These are phyloP conservation scores for Sarocladiaceae sp. DNA, from an alignment of 2,329 filamentous ascomycete species.

Conservation along the genomic window DNA sequence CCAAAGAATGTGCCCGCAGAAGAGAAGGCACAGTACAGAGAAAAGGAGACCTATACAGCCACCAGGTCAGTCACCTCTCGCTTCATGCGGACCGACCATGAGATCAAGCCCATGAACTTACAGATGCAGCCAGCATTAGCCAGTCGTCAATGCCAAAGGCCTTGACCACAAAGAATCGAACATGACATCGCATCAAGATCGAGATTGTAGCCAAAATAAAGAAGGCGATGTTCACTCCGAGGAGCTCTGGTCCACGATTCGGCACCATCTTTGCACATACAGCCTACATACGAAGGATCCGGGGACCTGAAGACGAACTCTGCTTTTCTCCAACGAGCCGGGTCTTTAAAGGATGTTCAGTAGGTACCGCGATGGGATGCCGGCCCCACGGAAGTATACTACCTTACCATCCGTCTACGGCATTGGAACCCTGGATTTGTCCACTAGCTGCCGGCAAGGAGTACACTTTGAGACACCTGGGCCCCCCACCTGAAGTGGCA, in stretches of 20 bases:
- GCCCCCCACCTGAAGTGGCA: background rate
- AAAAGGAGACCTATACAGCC: constrained; percentile 18
- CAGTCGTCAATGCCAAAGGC: constrained; percentile 32
- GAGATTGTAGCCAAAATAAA: constrained; percentile 19
- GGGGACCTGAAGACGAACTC: background rate
- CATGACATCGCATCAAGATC: constrained; percentile 26
- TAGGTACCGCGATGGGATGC: too few species aligned
- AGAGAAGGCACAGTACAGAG: constrained; percentile 22
- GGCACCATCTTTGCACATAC: background rate
- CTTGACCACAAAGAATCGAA: constrained; percentile 26
- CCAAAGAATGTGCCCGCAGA: constrained; percentile 28
- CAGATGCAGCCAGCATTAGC: constrained; percentile 28
- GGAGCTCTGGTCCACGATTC: constrained; percentile 27
- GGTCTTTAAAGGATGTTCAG: too few species aligned
- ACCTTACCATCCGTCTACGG: too few species aligned
- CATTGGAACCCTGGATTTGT: too few species aligned
- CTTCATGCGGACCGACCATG: too few species aligned
- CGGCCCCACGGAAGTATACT: too few species aligned
- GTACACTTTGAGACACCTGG: background rate
- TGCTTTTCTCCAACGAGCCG: background rate
- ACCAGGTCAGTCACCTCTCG: background rate
- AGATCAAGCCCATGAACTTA: constrained; percentile 13
- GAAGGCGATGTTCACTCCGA: constrained; percentile 27
- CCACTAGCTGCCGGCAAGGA: too few species aligned
- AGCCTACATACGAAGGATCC: background rate